These are phyloP conservation scores for Antarctomyces pellizariae DNA, from an alignment of 495 filamentous ascomycete genomes.

Conservation along the genomic window DNA sequence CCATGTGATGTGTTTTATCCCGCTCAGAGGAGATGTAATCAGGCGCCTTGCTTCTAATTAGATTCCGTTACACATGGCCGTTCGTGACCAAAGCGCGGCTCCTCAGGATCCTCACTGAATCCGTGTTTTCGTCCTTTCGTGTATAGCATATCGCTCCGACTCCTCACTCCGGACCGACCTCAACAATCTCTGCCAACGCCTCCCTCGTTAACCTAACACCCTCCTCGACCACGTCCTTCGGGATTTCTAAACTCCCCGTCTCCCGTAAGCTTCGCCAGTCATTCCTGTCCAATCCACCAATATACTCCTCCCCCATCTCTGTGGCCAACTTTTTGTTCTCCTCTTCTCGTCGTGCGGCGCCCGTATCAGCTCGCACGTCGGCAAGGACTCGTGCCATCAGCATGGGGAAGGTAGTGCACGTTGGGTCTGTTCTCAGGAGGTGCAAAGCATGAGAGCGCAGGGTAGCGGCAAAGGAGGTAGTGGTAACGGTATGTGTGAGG, in stretches of 20 bases:
- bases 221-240: conserved; percentile 24
- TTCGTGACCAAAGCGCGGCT: too few relatives aligned
- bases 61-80: too few relatives aligned
- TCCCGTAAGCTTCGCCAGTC: conserved; percentile 5
- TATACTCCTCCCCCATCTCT: conserved; percentile 9
- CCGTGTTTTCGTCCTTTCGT: too few relatives aligned
- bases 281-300: conserved; percentile 2
- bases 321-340: conserved; percentile 10
- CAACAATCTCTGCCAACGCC: conserved; percentile 23
- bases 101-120: too few relatives aligned
- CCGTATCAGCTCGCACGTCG: conserved; percentile 25
- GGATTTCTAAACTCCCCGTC: conserved; percentile 20
- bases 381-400: conserved; percentile 27
- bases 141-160: too few relatives aligned
- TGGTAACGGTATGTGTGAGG: too few relatives aligned
- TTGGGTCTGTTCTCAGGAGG: conserved; percentile 28
- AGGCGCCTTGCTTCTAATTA: too few relatives aligned
- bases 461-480: too few relatives aligned
- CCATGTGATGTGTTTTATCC: too few relatives aligned
- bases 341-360: conserved; percentile 2
- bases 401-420: conserved; percentile 25
- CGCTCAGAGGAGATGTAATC: too few relatives aligned
- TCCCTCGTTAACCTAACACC: conserved; percentile 27
- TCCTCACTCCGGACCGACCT: too few relatives aligned
- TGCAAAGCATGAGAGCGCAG: conserved; percentile 27